Conservation (phyloP, 495 filamentous ascomycete genomes). For the Penicillium robsamsonii region DNA sequence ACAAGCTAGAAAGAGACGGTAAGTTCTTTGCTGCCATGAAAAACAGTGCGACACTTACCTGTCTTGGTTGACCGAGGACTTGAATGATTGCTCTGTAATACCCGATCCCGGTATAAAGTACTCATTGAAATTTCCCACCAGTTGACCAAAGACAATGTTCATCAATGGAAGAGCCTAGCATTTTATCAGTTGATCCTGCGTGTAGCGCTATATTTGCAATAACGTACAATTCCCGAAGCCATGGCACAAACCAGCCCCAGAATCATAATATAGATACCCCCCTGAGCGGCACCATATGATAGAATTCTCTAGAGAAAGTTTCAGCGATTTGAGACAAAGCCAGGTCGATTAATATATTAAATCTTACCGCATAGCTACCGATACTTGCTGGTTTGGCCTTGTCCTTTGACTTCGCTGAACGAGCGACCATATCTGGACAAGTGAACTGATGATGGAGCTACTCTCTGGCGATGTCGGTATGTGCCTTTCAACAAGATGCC, state of each 20-base stretch:
- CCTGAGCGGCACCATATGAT: neutral
- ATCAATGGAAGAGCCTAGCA: neutral
- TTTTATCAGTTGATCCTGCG: neutral
- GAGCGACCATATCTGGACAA: neutral
- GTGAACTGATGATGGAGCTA: neutral
- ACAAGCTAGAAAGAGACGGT: neutral
- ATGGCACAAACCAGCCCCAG: neutral
- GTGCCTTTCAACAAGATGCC: neutral
- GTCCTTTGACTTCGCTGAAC: slow-evolving; percentile 1
- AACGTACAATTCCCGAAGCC: neutral
- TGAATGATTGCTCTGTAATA: neutral
- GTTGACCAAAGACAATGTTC: neutral
- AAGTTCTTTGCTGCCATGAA: neutral
- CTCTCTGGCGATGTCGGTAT: neutral
- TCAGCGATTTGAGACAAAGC: neutral
- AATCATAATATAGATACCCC: neutral
- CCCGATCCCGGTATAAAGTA: neutral
- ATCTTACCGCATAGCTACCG: slow-evolving; percentile 5
- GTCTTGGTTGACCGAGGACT: neutral
- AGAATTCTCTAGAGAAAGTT: neutral
- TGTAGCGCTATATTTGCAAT: neutral
- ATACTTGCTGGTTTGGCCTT: slow-evolving; percentile 8
- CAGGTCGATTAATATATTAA: neutral
- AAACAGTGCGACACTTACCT: neutral
- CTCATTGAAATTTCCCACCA: neutral